Conservation (phyloP, 2,329 filamentous ascomycete genomes). For the Trichocomaceae sp. region DNA sequence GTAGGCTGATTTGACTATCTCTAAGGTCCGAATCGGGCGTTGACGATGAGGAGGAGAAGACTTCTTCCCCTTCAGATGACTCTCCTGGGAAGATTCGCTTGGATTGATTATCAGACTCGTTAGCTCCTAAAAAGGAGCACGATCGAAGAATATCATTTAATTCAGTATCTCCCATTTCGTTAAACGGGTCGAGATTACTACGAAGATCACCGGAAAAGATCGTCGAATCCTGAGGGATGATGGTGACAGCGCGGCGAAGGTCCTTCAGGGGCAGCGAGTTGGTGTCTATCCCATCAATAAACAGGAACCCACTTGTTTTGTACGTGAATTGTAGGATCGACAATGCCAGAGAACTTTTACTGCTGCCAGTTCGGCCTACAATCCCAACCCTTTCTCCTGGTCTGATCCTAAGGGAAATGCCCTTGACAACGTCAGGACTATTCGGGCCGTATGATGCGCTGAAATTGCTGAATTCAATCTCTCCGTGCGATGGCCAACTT, state of each 20-base stretch:
- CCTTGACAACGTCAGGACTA: constrained; percentile 63
- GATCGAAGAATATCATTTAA: too few relatives aligned
- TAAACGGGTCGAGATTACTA: constrained; percentile 70
- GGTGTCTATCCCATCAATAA: constrained; percentile 68
- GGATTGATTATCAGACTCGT: too few relatives aligned
- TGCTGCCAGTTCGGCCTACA: constrained; percentile 69
- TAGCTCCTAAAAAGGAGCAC: too few relatives aligned
- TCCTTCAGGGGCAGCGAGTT: constrained; percentile 63
- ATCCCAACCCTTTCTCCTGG: constrained; percentile 37
- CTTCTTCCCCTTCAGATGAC: constrained; percentile 31
- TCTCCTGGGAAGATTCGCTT: constrained; percentile 50
- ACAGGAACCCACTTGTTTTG: constrained; percentile 56
- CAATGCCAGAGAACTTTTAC: constrained; percentile 68
- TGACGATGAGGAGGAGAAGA: constrained; percentile 11
- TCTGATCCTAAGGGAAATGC: constrained; percentile 60
- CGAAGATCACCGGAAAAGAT: constrained; percentile 73
- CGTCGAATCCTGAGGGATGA: constrained; percentile 77
- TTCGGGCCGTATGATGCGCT: constrained; percentile 66
- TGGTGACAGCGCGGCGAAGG: constrained; percentile 64
- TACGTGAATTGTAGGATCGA: constrained; percentile 73
- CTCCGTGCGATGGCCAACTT: constrained; percentile 68
- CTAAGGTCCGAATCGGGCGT: constrained; percentile 57
- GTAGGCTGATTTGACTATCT: too few relatives aligned
- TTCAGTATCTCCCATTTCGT: constrained; percentile 36
- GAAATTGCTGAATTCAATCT: constrained; percentile 65